A percentile compares a stretch with the other conserved stretches of the same genome.
phyloP scores from a whole-genome alignment of 2,329 filamentous ascomycete species.

The Tolypocladium nubicola region DNA sequence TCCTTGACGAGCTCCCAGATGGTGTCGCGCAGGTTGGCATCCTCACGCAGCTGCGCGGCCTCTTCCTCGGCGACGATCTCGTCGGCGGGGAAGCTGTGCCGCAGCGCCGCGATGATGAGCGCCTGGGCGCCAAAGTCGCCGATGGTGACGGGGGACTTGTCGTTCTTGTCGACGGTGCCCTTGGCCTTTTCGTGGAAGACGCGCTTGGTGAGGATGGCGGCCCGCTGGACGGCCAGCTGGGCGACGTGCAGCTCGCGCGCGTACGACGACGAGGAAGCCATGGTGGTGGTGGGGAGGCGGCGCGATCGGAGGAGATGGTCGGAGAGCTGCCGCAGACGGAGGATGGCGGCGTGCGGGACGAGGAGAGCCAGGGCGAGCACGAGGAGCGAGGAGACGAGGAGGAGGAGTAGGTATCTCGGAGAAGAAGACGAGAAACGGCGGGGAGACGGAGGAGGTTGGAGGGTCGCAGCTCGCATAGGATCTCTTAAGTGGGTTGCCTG shows the following conservation, averaged over 20 bases:
- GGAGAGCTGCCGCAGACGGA: slow-evolving; percentile 12
- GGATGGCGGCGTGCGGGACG: slow-evolving; percentile 12
- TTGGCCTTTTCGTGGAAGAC: slow-evolving; percentile 75
- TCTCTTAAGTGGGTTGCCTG: not conserved
- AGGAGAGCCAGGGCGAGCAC: slow-evolving; percentile 16
- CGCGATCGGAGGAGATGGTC: slow-evolving; percentile 5
- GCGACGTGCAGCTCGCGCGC: slow-evolving; percentile 71
- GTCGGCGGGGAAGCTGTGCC: slow-evolving; percentile 80
- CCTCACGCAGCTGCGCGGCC: slow-evolving; percentile 64
- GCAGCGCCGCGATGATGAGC: slow-evolving; percentile 84
- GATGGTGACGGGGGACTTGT: slow-evolving; percentile 94
- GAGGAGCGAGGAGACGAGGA: slow-evolving; percentile 8
- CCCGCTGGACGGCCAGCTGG: slow-evolving; percentile 81
- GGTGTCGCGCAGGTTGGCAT: slow-evolving; percentile 52
- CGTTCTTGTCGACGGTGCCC: slow-evolving; percentile 81
- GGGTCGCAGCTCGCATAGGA: not conserved
- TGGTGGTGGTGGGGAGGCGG: slow-evolving; percentile 11
- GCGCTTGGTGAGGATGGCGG: slow-evolving; percentile 40
- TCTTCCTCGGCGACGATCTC: slow-evolving; percentile 95
- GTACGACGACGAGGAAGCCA: slow-evolving; percentile 40
- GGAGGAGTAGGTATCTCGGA: not conserved
- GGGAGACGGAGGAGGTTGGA: not conserved
- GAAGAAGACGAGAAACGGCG: not conserved
- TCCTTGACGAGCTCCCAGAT: slow-evolving; percentile 77
- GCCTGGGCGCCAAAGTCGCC: slow-evolving; percentile 97